phyloP scores from a whole-genome alignment of 202 grass and related monocot genomes.

The Saccharum hybrid region DNA sequence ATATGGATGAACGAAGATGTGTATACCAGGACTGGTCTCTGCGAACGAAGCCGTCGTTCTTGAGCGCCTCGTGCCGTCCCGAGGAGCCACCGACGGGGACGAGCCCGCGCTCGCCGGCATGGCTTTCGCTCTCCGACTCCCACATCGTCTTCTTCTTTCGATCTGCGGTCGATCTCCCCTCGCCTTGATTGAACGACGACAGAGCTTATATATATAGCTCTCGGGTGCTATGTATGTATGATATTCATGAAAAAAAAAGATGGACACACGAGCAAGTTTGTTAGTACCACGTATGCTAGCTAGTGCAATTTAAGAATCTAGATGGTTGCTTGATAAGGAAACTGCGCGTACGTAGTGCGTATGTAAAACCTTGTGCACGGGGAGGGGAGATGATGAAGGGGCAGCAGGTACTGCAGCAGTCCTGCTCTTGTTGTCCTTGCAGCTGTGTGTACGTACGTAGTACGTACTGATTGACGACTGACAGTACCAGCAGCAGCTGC shows the following conservation, averaged over 20 bases:
- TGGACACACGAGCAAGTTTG: background rate
- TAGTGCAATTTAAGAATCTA: background rate
- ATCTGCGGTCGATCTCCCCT: background rate
- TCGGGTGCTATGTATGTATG: no score
- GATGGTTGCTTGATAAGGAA: constrained; percentile 3
- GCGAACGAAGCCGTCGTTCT: constrained; percentile 73
- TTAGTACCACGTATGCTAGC: background rate
- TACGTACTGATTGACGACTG: background rate
- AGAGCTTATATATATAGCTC: no score
- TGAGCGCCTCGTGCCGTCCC: constrained; percentile 60
- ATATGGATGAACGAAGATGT: no score
- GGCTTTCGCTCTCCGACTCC: constrained; percentile 75
- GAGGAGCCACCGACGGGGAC: constrained; percentile 47
- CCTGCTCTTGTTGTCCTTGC: background rate
- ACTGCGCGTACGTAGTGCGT: background rate
- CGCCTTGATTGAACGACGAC: background rate
- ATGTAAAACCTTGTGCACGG: background rate
- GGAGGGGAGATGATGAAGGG: background rate
- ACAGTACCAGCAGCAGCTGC: background rate
- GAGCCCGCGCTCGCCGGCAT: constrained; percentile 62
- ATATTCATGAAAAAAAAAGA: background rate
- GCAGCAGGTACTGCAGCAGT: background rate
- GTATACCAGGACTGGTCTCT: constrained; percentile 81
- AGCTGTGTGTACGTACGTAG: background rate
- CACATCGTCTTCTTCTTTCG: constrained; percentile 44